Evolutionary conservation across 2,329 filamentous ascomycete genomes (phyloP).

Genomic region (Graphilbum sp.): DNA sequence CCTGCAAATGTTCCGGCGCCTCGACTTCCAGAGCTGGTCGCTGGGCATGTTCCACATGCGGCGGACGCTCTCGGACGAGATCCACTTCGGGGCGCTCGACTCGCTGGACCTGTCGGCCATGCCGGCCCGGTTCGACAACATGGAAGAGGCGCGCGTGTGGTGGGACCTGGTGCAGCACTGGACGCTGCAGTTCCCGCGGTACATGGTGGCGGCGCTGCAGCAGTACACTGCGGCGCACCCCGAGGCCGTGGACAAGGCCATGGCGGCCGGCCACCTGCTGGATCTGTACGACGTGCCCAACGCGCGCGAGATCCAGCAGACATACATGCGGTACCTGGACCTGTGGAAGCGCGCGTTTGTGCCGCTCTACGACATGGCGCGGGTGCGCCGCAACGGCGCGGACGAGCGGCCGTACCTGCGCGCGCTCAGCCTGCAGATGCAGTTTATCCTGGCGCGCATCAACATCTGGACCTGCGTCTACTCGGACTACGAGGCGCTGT

Average conservation of each 20-base stretch:
- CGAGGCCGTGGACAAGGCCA: neutral
- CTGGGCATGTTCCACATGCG: conserved; percentile 8
- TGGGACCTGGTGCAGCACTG: conserved; percentile 16
- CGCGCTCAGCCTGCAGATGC: conserved; percentile 23
- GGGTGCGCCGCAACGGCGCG: conserved; percentile 9
- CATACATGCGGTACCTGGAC: conserved; percentile 21
- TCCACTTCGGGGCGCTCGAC: conserved; percentile 5
- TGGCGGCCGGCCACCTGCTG: conserved; percentile 3
- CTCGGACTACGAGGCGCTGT: conserved; percentile 19
- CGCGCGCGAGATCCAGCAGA: conserved; percentile 8
- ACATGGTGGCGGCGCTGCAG: conserved; percentile 9
- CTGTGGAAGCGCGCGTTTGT: conserved; percentile 23
- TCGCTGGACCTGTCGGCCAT: conserved; percentile 8
- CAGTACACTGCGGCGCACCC: conserved; percentile 5
- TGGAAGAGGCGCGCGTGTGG: conserved; percentile 14
- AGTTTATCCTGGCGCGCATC: conserved; percentile 25
- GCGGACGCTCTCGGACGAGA: conserved; percentile 6
- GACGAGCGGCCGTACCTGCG: conserved; percentile 14
- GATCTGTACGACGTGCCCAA: conserved; percentile 9
- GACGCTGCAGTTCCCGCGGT: conserved; percentile 12
- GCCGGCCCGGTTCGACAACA: conserved; percentile 9
- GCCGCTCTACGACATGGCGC: conserved; percentile 16
- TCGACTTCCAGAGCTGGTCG: conserved; percentile 15
- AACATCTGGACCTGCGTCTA: conserved; percentile 22
- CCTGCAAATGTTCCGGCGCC: conserved; percentile 14